Percentiles rank a stretch among this genome's conserved stretches.
These are phyloP conservation scores for Acacia pycnantha DNA, from an alignment of 331 rosid species.

Conservation along the genomic window DNA sequence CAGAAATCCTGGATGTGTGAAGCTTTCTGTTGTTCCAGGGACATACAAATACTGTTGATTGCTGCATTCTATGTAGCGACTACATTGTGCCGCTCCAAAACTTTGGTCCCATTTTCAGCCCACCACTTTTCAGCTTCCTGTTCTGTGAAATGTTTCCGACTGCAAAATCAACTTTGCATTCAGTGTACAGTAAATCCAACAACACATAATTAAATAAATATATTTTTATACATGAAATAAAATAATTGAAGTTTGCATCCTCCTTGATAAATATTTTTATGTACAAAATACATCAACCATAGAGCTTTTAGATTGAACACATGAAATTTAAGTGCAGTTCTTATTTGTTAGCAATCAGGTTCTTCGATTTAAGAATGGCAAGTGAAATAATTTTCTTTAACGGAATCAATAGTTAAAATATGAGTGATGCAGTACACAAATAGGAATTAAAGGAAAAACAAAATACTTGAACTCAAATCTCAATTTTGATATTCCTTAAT, in stretches of 20 bases:
- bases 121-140: conserved; percentile 89
- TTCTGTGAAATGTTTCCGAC: conserved; percentile 85
- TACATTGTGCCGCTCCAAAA: conserved; percentile 64
- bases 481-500: not conserved
- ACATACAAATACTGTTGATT: conserved; percentile 15
- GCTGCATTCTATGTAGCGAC: conserved; percentile 36
- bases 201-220: not conserved
- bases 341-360: not conserved
- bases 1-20: conserved; percentile 20
- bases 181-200: conserved; percentile 14
- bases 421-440: not conserved
- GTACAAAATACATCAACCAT: not conserved
- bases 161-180: conserved; percentile 38
- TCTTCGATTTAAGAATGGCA: not conserved
- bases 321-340: not conserved
- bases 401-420: not conserved
- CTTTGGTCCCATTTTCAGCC: conserved; percentile 71
- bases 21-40: conserved; percentile 20
- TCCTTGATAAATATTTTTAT: not conserved
- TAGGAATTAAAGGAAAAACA: not conserved
- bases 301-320: conserved; percentile 2
- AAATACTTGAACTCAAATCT: not conserved
- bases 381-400: not conserved
- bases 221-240: not conserved
- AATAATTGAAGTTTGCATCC: not conserved